These are phyloP conservation scores for Monosporascus ibericus DNA, from an alignment of 2,329 filamentous ascomycete genomes.

Conservation along the genomic window DNA sequence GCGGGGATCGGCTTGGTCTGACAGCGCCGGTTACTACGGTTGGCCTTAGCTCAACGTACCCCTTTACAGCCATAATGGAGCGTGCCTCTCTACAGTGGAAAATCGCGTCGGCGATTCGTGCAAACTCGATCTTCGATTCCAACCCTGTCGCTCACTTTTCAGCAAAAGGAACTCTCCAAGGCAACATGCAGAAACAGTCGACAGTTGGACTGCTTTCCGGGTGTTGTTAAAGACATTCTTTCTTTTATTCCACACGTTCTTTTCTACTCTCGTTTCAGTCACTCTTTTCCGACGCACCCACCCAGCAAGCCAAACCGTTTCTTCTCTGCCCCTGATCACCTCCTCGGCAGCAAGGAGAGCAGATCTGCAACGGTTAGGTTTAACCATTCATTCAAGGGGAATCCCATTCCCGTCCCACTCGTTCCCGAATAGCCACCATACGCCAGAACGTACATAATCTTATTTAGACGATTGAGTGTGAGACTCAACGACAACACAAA, in stretches of 20 bases:
- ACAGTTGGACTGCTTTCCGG: slow-evolving; percentile 1
- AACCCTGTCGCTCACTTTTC: neutral
- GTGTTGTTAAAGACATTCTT: slow-evolving; percentile 11
- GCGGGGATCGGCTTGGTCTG: neutral
- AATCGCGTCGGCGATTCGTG: neutral
- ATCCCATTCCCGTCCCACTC: slow-evolving; percentile 16
- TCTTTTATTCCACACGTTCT: slow-evolving; percentile 1
- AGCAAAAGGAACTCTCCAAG: neutral
- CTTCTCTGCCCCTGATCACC: slow-evolving; percentile 1
- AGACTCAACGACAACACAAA: neutral
- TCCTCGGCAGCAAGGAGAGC: slow-evolving; percentile 18
- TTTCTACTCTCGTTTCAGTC: slow-evolving; percentile 11
- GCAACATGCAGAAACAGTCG: neutral
- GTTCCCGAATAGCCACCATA: slow-evolving; percentile 9
- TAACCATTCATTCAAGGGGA: slow-evolving; percentile 4
- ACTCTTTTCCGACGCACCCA: slow-evolving; percentile 10
- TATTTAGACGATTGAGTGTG: neutral
- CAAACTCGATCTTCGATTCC: neutral
- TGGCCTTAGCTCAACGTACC: neutral
- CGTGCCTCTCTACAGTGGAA: neutral
- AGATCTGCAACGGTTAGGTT: slow-evolving; percentile 13
- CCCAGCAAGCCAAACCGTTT: slow-evolving; percentile 1
- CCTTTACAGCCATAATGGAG: neutral
- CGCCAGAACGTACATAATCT: neutral
- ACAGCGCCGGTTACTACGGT: neutral